Base-by-base conservation (phyloP, 2,329 filamentous ascomycete genomes). In the Alternaria sp. region DNA sequence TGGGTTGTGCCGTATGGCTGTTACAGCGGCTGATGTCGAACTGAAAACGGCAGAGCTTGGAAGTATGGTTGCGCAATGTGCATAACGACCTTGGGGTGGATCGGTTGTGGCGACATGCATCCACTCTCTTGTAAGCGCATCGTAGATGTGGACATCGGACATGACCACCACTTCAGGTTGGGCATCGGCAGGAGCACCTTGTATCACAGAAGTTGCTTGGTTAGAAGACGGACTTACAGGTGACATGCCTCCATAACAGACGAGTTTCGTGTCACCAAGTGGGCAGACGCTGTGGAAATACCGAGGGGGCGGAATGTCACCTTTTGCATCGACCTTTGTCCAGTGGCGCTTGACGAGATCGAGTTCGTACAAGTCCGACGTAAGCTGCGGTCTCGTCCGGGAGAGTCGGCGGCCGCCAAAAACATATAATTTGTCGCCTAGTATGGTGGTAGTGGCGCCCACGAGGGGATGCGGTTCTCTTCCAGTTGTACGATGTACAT, bases 171-270 rank as follows among this genome's bases (percentile, higher is more conserved):
- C 92, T 73, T 97, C 94, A 38, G 93, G 89, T 69, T 93, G 91
- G 55, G 88, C 83, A 64, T 94, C 91, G 59, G 82, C 79, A 0
- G 73, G 66, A 28, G 67, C 71, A 9, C 75, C 75, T 46, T 80
- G 78, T 57, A 73, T 57, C 69, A 74, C 78, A 22, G 72, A 65
- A 6, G 77, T 69, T 36, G 78, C 69, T 54, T 78, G 78, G 39
- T 71, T 75, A 7, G 72, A 68, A 14, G 82, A 72, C 41, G 75
- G 84, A 7, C 85, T 82, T 11, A 89, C 87, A 1, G 94, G 94
- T 9, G 94, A 97, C 95, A 99, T 99, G 69, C 95, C 95, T 59
- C 95, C 95, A 78, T 98, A 99, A 79, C 94, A 98, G 4, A 99
- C 94, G 77, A 99, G 85, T 79, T 98, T 99, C 3, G 93, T 94